Base-by-base conservation (phyloP, 176 grass and related monocot species). In the Musa acuminata region DNA sequence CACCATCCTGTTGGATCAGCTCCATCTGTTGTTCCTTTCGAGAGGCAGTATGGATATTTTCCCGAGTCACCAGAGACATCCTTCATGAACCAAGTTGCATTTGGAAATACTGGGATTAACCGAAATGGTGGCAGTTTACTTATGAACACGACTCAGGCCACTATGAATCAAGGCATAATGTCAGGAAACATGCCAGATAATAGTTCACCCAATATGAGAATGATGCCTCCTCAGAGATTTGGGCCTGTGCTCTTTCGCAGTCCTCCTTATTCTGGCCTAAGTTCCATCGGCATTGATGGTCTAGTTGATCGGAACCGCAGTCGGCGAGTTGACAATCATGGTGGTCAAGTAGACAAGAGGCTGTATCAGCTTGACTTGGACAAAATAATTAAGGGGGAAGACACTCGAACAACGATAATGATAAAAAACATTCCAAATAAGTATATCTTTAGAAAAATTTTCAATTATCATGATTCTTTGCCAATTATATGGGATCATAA, bases 1-100 rank as follows among this genome's bases (percentile, higher is more conserved):
- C 55, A 62, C 12, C 43, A 74, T 66, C 66, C 80, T 69, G 77
- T 78, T 70, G 81, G 85, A 65, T 87, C 81, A 59, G 85, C 85
- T 51, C 85, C 81, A 64, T 83, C 85, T 69, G 78, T 51, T 77
- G 25, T 83, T 52, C 78, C 85, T 35, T 73, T 81, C 24, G 81
- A 81, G 55, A 80, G 62, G 69, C 79, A 80, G 29, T 76, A 76
- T 25, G 80, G 77, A n/a, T 87, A 79, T 87, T 65, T 76, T 57
- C 72, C 72, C 16, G 65, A 83, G 8, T 83, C 65, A 62, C 72
- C 77, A 52, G 77, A 77, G 13, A 67, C 66, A 67, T 83, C 85
- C 72, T 82, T 76, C 51, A 79, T 79, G 72, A 79, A 72, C 50
- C 76, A 79, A 57, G 76, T 21, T 58, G 74, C 78, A 57, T 76